Evolutionary conservation across 192 early-diverging fungal species (phyloP).

Genomic region (Pilobolus umbonatus): DNA sequence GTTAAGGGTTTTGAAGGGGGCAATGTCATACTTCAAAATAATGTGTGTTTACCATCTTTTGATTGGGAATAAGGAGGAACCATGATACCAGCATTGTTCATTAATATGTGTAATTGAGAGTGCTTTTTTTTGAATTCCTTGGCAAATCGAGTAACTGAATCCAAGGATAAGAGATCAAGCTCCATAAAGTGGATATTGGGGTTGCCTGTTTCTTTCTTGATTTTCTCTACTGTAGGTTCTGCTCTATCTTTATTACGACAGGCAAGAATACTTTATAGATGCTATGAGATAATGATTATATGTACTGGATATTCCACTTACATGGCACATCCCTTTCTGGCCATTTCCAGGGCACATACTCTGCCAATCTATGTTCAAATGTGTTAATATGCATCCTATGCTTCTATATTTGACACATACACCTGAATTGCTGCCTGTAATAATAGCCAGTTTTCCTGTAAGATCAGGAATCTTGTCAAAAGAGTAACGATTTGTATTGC

Average conservation of each 20-base stretch:
- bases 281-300: too few species aligned
- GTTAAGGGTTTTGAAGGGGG: neutral
- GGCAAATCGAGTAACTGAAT: conserved; percentile 36
- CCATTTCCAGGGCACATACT: too few species aligned
- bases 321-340: too few species aligned
- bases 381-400: too few species aligned
- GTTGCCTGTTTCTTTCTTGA: conserved; percentile 21
- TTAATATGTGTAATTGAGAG: conserved; percentile 40
- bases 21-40: too few species aligned
- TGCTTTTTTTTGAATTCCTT: conserved; percentile 32
- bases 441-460: too few species aligned
- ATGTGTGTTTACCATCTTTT: conserved; percentile 38
- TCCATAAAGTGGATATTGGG: conserved; percentile 20
- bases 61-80: conserved; percentile 34
- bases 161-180: conserved; percentile 29
- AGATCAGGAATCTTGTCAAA: too few species aligned
- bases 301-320: too few species aligned
- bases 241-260: conserved; percentile 18
- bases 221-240: conserved; percentile 11
- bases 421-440: too few species aligned
- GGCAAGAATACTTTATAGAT: conserved; percentile 9
- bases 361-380: too few species aligned
- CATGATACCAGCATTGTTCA: conserved; percentile 67
- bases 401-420: too few species aligned
- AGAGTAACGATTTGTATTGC: too few species aligned